Percentiles rank a stretch among this genome's conserved stretches.
phyloP scores from a whole-genome alignment of 2,329 filamentous ascomycete genomes.

The Aureobasidium uvarum region DNA sequence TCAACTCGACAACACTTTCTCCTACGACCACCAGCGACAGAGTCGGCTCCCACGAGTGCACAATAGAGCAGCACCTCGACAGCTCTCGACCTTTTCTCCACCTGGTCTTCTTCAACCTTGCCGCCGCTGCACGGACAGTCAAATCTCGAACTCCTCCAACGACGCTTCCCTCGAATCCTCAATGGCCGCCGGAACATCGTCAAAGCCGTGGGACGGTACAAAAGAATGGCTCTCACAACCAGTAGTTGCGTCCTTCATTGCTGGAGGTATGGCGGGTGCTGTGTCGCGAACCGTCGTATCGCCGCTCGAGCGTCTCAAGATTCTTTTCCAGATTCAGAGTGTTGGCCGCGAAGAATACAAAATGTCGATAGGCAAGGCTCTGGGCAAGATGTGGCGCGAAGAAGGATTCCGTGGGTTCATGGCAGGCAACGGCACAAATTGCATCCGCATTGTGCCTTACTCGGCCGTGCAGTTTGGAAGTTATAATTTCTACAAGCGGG shows the following conservation, averaged over 20 bases:
- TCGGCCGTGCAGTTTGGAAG: conserved; percentile 97
- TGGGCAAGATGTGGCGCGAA: conserved; percentile 94
- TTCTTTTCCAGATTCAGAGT: conserved; percentile 95
- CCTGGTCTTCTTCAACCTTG: conserved; percentile 1
- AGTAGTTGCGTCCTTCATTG: conserved; percentile 86
- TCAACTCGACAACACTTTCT: conserved; percentile 4
- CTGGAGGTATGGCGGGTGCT: conserved; percentile 88
- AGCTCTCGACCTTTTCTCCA: background rate
- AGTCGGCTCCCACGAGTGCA: background rate
- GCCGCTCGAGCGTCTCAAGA: conserved; percentile 92
- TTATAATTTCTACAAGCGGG: conserved; percentile 95
- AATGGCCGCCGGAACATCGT: conserved; percentile 21
- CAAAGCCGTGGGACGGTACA: conserved; percentile 29
- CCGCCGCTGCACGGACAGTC: background rate
- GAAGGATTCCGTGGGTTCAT: conserved; percentile 98
- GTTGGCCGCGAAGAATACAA: conserved; percentile 89
- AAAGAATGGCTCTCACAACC: conserved; percentile 65
- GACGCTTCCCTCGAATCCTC: background rate
- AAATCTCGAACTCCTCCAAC: conserved; percentile 1
- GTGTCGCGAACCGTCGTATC: conserved; percentile 98
- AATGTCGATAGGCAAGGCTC: conserved; percentile 81
- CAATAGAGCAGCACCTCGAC: background rate
- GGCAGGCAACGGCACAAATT: conserved; percentile 97
- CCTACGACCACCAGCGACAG: background rate
- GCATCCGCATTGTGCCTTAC: conserved; percentile 96